Percentiles rank a stretch among this genome's conserved stretches.
These are phyloP conservation scores for Penicillium sp. DNA, from an alignment of 2,329 filamentous ascomycete species.

Conservation along the genomic window DNA sequence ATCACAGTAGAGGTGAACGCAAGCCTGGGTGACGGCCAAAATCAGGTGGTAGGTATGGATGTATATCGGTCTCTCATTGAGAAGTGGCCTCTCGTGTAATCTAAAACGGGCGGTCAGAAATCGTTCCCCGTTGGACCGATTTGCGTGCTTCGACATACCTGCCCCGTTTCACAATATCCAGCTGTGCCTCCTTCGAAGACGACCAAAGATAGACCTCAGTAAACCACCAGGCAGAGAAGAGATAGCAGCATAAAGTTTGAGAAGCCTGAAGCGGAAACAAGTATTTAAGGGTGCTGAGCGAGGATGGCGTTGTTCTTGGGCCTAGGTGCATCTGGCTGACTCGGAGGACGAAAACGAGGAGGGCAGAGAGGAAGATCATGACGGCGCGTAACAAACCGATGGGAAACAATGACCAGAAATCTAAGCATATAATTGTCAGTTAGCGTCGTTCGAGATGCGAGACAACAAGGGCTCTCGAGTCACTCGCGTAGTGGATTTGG, in stretches of 20 bases:
- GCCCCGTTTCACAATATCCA: constrained; percentile 72
- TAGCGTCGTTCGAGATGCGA: not conserved
- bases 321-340: constrained; percentile 81
- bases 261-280: constrained; percentile 62
- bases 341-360: constrained; percentile 80
- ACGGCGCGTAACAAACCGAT: constrained; percentile 72
- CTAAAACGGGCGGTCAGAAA: constrained; percentile 27
- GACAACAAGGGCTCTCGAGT: not conserved
- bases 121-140: not conserved
- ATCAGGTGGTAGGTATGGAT: constrained; percentile 69
- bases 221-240: constrained; percentile 76
- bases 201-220: constrained; percentile 80
- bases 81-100: constrained; percentile 65
- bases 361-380: constrained; percentile 73
- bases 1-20: constrained; percentile 70
- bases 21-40: constrained; percentile 69
- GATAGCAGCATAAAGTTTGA: constrained; percentile 74
- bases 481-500: not conserved
- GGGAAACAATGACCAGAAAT: constrained; percentile 85
- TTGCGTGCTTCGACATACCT: constrained; percentile 53
- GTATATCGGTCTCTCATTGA: constrained; percentile 88
- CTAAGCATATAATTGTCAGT: constrained; percentile 44
- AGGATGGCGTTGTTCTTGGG: constrained; percentile 68
- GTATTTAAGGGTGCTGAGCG: constrained; percentile 63
- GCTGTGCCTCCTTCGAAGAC: constrained; percentile 58